Evolutionary conservation across 2,329 filamentous ascomycete genomes (phyloP).

Genomic region (Anthostomella pinea): DNA sequence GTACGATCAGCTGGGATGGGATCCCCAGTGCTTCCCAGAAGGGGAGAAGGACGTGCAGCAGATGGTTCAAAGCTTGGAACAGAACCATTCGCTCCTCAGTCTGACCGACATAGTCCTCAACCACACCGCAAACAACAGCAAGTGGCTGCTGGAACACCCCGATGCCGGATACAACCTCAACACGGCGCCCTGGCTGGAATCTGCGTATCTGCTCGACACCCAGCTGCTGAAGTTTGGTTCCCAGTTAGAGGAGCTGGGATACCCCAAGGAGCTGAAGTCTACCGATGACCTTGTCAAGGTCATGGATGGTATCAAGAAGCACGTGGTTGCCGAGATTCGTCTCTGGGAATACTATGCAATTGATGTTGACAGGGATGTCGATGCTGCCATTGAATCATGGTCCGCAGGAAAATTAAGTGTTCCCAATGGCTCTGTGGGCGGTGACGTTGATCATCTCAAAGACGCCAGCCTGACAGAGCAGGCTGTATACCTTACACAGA

Average conservation of each 20-base stretch:
- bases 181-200: slow-evolving; percentile 76
- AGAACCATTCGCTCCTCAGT: slow-evolving; percentile 78
- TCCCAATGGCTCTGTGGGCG: slow-evolving; percentile 42
- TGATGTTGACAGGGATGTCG: slow-evolving; percentile 70
- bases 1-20: slow-evolving; percentile 87
- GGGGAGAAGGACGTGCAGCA: slow-evolving; percentile 79
- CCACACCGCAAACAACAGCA: slow-evolving; percentile 92
- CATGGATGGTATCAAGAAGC: slow-evolving; percentile 79
- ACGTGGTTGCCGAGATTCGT: slow-evolving; percentile 72
- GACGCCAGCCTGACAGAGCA: slow-evolving; percentile 45
- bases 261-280: slow-evolving; percentile 71
- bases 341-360: slow-evolving; percentile 94
- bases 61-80: slow-evolving; percentile 78
- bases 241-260: slow-evolving; percentile 65
- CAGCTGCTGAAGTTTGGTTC: slow-evolving; percentile 72
- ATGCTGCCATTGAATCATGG: slow-evolving; percentile 72
- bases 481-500: slow-evolving; percentile 62
- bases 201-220: slow-evolving; percentile 60
- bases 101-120: slow-evolving; percentile 98
- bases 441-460: slow-evolving; percentile 47
- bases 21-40: slow-evolving; percentile 74
- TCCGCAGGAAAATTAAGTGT: slow-evolving; percentile 54
- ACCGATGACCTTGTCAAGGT: slow-evolving; percentile 73
- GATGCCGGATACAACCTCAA: slow-evolving; percentile 93
- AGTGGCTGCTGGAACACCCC: slow-evolving; percentile 91